Conservation (phyloP, 495 filamentous ascomycete species). For the Aspergillus nidulans region DNA sequence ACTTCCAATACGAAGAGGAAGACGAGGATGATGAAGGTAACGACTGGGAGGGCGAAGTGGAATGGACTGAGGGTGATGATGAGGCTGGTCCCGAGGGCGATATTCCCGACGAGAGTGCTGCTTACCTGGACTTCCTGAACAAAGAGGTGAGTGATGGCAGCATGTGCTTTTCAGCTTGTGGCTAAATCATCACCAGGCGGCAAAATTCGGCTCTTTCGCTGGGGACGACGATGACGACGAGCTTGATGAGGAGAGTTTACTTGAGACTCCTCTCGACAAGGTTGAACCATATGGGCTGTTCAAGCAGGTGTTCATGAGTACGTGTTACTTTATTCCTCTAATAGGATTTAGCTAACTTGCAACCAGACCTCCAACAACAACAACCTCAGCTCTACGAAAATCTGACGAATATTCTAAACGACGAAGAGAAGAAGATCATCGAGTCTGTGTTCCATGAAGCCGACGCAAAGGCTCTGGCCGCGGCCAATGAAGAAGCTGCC, state of each 20-base stretch:
- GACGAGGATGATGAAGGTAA: conserved; percentile 69
- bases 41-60: conserved; percentile 60
- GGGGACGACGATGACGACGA: conserved; percentile 76
- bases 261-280: conserved; percentile 92
- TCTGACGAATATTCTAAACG: conserved; percentile 70
- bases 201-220: conserved; percentile 68
- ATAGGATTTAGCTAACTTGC: conserved; percentile 15
- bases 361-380: conserved; percentile 75
- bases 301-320: conserved; percentile 76
- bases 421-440: conserved; percentile 78
- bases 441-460: conserved; percentile 78
- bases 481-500: conserved; percentile 26
- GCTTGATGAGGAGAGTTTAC: conserved; percentile 82
- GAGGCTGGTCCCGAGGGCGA: conserved; percentile 59
- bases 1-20: conserved; percentile 72
- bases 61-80: conserved; percentile 63
- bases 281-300: conserved; percentile 91
- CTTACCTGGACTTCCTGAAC: conserved; percentile 93
- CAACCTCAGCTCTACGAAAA: conserved; percentile 84
- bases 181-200: conserved; percentile 51
- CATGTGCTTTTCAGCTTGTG: background rate
- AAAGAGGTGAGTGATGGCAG: conserved; percentile 58
- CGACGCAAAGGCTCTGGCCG: conserved; percentile 53
- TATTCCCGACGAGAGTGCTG: conserved; percentile 80
- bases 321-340: conserved; percentile 27